phyloP scores from a whole-genome alignment of 2,329 filamentous ascomycete genomes.

The Epichloe gansuensis region DNA sequence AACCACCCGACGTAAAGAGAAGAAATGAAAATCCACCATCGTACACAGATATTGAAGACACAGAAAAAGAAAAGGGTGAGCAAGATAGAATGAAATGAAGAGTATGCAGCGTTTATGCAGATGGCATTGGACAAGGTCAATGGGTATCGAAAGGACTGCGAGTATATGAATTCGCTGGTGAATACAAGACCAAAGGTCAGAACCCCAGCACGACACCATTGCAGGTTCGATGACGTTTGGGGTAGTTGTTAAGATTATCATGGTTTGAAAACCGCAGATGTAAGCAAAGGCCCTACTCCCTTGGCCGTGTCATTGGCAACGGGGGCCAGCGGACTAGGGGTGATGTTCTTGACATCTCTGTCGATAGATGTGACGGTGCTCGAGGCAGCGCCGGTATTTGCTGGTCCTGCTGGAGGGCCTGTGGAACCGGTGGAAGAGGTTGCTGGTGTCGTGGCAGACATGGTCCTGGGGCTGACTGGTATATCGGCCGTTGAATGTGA shows the following conservation, averaged over 20 bases:
- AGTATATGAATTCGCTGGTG: background rate
- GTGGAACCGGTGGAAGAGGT: slow-evolving; percentile 19
- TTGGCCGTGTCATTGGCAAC: slow-evolving; percentile 1
- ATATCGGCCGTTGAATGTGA: slow-evolving; percentile 3
- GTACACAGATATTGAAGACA: background rate
- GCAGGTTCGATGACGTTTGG: too few species aligned
- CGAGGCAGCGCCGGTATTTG: background rate
- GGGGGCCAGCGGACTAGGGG: background rate
- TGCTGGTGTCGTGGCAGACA: background rate
- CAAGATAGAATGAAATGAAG: background rate
- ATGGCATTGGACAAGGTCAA: background rate
- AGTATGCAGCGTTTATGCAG: background rate
- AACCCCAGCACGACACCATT: background rate
- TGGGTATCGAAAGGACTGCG: background rate
- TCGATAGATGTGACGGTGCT: background rate
- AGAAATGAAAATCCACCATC: background rate
- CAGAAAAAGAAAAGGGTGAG: background rate
- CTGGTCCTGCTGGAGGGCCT: slow-evolving; percentile 12
- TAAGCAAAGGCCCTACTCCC: slow-evolving; percentile 29
- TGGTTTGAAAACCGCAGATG: slow-evolving; percentile 37
- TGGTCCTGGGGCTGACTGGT: slow-evolving; percentile 3
- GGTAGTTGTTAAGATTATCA: slow-evolving; percentile 7
- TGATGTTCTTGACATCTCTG: background rate
- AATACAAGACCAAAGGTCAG: too few species aligned
- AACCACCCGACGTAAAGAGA: too few species aligned